phyloP scores from a whole-genome alignment of 768 basidiomycete genomes.

The Podaxis sp. region DNA sequence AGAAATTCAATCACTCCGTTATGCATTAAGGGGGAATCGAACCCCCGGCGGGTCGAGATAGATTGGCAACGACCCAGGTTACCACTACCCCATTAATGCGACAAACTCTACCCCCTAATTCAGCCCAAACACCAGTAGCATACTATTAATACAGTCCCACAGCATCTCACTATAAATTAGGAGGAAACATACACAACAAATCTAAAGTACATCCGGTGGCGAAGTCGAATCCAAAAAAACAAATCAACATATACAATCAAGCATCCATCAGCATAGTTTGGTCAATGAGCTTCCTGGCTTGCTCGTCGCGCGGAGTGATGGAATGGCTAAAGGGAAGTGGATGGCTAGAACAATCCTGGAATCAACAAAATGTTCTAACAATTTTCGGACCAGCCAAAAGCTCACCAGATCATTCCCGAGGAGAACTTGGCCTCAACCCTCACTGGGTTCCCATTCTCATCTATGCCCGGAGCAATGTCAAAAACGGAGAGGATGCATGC shows the following conservation, averaged over 20 bases:
- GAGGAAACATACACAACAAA: neutral
- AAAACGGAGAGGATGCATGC: constrained; percentile 44
- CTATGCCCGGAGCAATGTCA: constrained; percentile 36
- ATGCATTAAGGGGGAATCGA: constrained; percentile 75
- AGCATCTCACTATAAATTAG: neutral
- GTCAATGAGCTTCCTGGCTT: constrained; percentile 17
- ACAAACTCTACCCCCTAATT: neutral
- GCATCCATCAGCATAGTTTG: constrained; percentile 13
- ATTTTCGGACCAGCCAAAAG: neutral
- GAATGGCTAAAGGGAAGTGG: constrained; percentile 26
- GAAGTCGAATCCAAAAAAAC: neutral
- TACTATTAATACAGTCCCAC: neutral
- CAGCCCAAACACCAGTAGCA: neutral
- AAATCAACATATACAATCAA: neutral
- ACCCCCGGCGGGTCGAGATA: constrained; percentile 79
- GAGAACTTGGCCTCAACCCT: constrained; percentile 35
- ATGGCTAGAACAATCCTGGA: constrained; percentile 15
- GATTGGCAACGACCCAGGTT: constrained; percentile 22
- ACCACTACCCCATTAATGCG: constrained; percentile 23
- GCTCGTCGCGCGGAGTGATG: constrained; percentile 22
- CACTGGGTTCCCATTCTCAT: constrained; percentile 33
- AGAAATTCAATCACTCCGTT: neutral
- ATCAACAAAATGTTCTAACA: neutral
- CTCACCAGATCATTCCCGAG: constrained; percentile 45
- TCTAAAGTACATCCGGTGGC: neutral